Evolutionary conservation across 164 flowering plant species (phyloP), one percentile per base, ranked within the genome.

Genomic region (Sextonia rubra): DNA sequence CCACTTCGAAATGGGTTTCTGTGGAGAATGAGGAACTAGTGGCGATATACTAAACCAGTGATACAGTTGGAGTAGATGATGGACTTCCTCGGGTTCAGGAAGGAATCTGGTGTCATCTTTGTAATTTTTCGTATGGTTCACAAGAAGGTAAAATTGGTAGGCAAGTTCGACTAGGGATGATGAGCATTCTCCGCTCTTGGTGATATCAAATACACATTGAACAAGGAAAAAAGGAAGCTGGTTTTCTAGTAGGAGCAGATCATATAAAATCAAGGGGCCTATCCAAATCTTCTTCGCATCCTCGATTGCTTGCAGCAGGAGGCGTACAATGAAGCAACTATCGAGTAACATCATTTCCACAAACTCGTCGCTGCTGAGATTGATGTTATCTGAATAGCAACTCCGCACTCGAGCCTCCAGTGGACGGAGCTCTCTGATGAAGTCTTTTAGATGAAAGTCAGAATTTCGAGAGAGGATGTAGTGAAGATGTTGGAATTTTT

Each of bases 321-420:
- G 56, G 56, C 37, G 66, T 15, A 71, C 37, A 37, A 71, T 37
- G 73, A 71, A 71, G 66, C 29, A 71, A 47, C 73, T 30, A 44
- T 71, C 73, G 6, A 71, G 26, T 11, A 71, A 26, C 67, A 71
- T 60, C 66, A 71, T 71, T 61, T 71, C 73, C 6, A 71, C 58
- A 56, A 71, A 61, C 18, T 84, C 84, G 30, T 82, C 69, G 72
- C 83, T 79, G 63, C 75, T 71, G 11, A 83, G 75, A 22, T 24
- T 3, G 12, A 84, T 70, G 0, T 72, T 29, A 2, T 84, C 88
- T 47, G 85, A 83, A n/a, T 88, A 89, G 68, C 89, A 84, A 12
- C 76, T 72, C 0, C 89, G 83, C 18, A 80, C 80, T n/a, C 9
- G 76, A 7, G 79, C 48, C 29, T 73, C 29, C 69, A 60, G 0